These are phyloP conservation scores for Bryoglossum gracile DNA, from an alignment of 495 filamentous ascomycete genomes.

Conservation along the genomic window DNA sequence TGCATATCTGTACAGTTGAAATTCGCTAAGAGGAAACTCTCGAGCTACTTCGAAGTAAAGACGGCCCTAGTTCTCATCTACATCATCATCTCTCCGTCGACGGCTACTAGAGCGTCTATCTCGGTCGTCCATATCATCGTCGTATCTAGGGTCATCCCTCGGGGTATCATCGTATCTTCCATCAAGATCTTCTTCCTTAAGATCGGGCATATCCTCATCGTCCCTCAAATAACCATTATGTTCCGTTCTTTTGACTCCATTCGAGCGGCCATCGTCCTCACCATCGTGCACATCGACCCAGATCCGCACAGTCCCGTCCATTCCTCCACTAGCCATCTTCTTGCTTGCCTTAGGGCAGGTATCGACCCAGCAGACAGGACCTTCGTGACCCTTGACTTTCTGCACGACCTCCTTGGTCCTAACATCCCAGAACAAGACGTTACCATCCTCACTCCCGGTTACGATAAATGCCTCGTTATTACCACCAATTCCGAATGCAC, in stretches of 20 bases:
- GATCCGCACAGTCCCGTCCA: slow-evolving; percentile 57
- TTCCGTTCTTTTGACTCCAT: slow-evolving; percentile 5
- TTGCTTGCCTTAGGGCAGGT: slow-evolving; percentile 37
- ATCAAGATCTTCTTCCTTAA: slow-evolving; percentile 22
- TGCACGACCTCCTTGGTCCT: slow-evolving; percentile 76
- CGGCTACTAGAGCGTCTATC: too few species aligned
- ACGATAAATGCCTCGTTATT: slow-evolving; percentile 59
- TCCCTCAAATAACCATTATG: not conserved
- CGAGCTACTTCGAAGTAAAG: too few species aligned
- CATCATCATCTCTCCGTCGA: too few species aligned
- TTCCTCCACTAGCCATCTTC: slow-evolving; percentile 52
- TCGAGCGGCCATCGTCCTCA: slow-evolving; percentile 6
- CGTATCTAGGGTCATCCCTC: too few species aligned
- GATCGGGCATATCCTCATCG: slow-evolving; percentile 19
- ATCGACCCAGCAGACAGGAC: slow-evolving; percentile 82
- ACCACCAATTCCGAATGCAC: slow-evolving; percentile 67
- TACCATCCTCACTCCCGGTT: slow-evolving; percentile 80
- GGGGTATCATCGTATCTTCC: slow-evolving; percentile 17
- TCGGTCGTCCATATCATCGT: too few species aligned
- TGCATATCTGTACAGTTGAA: too few species aligned
- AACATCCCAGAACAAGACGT: slow-evolving; percentile 85
- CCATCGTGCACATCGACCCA: slow-evolving; percentile 43
- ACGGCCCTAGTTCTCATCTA: too few species aligned
- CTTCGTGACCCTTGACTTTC: slow-evolving; percentile 61
- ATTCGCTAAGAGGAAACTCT: too few species aligned